These are phyloP conservation scores for Desmodesmus armatus DNA, from an alignment of 139 green algal genomes.

Conservation along the genomic window DNA sequence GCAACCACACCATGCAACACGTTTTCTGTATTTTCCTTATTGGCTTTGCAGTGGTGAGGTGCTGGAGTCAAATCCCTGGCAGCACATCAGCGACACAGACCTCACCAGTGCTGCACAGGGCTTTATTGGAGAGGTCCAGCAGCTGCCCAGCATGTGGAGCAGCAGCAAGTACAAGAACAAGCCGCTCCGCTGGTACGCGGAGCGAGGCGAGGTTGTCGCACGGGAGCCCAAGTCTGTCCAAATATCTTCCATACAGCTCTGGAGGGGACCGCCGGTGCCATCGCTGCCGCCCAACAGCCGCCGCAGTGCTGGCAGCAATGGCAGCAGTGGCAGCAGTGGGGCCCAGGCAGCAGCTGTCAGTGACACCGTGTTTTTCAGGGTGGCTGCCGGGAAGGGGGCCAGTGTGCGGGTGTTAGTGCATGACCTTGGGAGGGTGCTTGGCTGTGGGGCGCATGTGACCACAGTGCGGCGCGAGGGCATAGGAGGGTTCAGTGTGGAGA, in stretches of 20 bases:
- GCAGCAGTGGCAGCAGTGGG: neutral
- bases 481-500: conserved; percentile 52
- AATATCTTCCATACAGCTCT: neutral
- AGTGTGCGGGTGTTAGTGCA: conserved; percentile 52
- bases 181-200: conserved; percentile 38
- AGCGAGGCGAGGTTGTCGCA: conserved; percentile 5
- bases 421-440: conserved; percentile 52
- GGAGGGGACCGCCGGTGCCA: neutral
- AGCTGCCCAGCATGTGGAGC: conserved; percentile 35
- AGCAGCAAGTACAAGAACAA: conserved; percentile 38
- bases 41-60: conserved; percentile 42
- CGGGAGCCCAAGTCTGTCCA: conserved; percentile 26
- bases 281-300: neutral
- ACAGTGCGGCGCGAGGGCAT: conserved; percentile 52
- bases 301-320: neutral
- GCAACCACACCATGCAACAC: too few relatives aligned
- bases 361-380: conserved; percentile 26
- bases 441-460: conserved; percentile 51
- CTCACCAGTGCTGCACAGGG: conserved; percentile 34
- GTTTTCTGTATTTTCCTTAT: too few relatives aligned
- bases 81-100: conserved; percentile 80
- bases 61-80: conserved; percentile 71
- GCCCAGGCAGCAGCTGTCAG: neutral
- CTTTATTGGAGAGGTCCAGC: conserved; percentile 31
- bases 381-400: conserved; percentile 12